Base-by-base conservation (phyloP, 177 flowering plant genomes). In the Vitis hybrid region DNA sequence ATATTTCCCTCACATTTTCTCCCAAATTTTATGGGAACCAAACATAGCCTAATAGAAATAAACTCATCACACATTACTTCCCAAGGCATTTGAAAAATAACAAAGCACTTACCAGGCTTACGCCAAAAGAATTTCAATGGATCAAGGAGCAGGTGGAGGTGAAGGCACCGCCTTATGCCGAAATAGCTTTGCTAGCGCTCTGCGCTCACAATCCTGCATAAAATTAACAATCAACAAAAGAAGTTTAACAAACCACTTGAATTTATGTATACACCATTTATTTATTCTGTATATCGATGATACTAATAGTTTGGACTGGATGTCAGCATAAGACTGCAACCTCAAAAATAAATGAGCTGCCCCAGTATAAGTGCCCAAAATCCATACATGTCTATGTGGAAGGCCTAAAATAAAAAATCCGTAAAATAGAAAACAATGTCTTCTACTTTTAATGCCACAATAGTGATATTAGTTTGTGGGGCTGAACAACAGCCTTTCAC, bases 151-250 rank as follows among this genome's bases (percentile, higher is more conserved):
- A 70, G 73, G 73, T 14, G 86, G 79, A 55, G 81, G 70, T 13
- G 80, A 62, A 26, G 62, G 74, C 26, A 39, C 70, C 61, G 63
- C 62, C 64, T 98, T 79, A 71, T 95, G 99, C 52, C 74, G 88
- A 75, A 89, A 90, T 66, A 93, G 71, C 82, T 95, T 95, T 14
- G 81, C 85, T 16, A 93, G 69, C 71, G 94, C 81, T 79, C 98
- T 85, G 66, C 99, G 90, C 71, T 95, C 96, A 79, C 99, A 95
- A 59, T 95, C 99, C 99, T 95, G 85, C 63, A 76, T 10, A 58
- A 22, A 59, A 66, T 66, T 22, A 74, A 58, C 9, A 5, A 66
- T 56, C n/a, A 8, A 66, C 18, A 10, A 3, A 8, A 68, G 12
- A 66, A 53, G 19, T 16, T 13, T 45, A 45, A 11, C 9, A 6